Evolutionary conservation across 2,329 filamentous ascomycete species (phyloP).

Genomic region (Pseudocercospora fuligena): DNA sequence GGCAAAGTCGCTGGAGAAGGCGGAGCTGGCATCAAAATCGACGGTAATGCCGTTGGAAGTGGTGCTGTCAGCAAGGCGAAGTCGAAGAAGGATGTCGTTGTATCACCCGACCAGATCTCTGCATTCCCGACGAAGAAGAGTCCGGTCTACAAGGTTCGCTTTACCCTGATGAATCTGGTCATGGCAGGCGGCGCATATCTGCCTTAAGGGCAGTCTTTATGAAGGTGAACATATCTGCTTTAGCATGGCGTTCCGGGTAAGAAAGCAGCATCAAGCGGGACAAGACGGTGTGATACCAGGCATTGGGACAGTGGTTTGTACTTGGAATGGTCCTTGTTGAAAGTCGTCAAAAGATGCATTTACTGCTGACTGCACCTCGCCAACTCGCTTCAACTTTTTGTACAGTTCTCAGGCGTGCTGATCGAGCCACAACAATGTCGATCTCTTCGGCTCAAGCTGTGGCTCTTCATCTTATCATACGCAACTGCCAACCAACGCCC

Average conservation of each 20-base stretch:
- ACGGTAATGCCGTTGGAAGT: slow-evolving; percentile 44
- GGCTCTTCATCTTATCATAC: background rate
- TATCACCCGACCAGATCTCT: slow-evolving; percentile 90
- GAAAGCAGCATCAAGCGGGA: slow-evolving; percentile 11
- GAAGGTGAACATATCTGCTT: slow-evolving; percentile 6
- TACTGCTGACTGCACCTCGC: background rate
- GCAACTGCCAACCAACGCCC: background rate
- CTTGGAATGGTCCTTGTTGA: background rate
- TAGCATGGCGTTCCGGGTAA: slow-evolving; percentile 25
- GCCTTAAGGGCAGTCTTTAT: slow-evolving; percentile 43
- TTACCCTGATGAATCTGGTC: slow-evolving; percentile 93
- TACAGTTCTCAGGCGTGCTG: background rate
- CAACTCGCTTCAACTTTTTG: background rate
- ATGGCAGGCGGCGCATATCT: slow-evolving; percentile 77
- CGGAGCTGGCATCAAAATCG: slow-evolving; percentile 54
- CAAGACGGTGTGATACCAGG: slow-evolving; percentile 16
- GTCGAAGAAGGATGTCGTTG: slow-evolving; percentile 85
- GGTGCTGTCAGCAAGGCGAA: slow-evolving; percentile 58
- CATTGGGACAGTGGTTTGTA: background rate
- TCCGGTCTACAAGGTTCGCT: slow-evolving; percentile 88
- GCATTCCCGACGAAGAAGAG: slow-evolving; percentile 97
- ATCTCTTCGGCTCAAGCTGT: background rate
- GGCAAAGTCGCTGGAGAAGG: slow-evolving; percentile 58
- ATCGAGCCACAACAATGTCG: background rate
- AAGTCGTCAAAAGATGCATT: background rate